Evolutionary conservation across 2,329 filamentous ascomycete genomes (phyloP).

Genomic region (Pseudonectria buxi): DNA sequence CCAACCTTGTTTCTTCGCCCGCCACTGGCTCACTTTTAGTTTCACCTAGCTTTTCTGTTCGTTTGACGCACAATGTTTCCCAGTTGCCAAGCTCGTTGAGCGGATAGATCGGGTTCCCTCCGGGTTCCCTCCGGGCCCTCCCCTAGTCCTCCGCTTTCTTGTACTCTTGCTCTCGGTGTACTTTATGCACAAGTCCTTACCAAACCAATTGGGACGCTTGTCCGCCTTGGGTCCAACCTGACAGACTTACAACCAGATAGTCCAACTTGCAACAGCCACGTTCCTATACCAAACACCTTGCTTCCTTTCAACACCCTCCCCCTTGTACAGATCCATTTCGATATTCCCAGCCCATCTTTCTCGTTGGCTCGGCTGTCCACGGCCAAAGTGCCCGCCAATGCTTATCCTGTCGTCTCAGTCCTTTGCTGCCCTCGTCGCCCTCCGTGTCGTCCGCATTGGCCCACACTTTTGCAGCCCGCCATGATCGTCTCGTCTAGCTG

Average conservation of each 20-base stretch:
- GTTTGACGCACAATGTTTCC: constrained; percentile 2
- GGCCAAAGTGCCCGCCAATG: constrained; percentile 12
- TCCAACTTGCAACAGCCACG: constrained; percentile 19
- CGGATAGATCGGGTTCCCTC: constrained; percentile 6
- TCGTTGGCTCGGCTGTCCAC: constrained; percentile 20
- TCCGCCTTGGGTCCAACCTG: constrained; percentile 18
- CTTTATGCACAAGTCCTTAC: constrained; percentile 19
- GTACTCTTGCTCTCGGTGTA: constrained; percentile 17
- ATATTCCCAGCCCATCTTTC: constrained; percentile 13
- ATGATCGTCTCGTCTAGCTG: constrained; percentile 26
- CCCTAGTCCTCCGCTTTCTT: too few species aligned
- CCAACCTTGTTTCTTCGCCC: constrained; percentile 6
- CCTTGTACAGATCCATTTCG: constrained; percentile 9
- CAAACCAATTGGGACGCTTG: constrained; percentile 8
- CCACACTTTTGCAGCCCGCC: constrained; percentile 30
- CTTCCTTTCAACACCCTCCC: constrained; percentile 23
- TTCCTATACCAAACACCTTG: constrained; percentile 10
- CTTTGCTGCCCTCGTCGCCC: constrained; percentile 13
- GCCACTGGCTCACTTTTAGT: constrained; percentile 7
- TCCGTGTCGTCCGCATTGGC: constrained; percentile 23
- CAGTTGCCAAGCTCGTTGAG: too few species aligned
- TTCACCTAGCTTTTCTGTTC: constrained; percentile 4
- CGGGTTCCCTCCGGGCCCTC: constrained; percentile 11
- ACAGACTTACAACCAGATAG: constrained; percentile 16
- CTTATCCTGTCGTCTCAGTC: constrained; percentile 25